Conservation (phyloP, 352 stramenopile genomes). For the Globisporangium heterothallicum region DNA sequence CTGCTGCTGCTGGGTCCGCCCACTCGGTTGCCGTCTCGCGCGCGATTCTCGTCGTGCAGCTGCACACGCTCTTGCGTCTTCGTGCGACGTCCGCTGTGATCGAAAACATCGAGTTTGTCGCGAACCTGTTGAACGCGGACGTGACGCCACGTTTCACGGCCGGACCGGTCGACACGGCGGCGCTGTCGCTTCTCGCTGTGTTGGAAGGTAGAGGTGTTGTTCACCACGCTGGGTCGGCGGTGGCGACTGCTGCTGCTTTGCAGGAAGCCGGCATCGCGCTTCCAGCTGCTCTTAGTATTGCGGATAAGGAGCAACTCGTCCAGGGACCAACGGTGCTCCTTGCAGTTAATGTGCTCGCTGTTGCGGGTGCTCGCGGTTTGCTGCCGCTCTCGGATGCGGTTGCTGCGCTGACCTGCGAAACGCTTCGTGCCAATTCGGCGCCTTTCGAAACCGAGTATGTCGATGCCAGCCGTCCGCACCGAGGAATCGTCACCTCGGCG, state of each 20-base stretch:
- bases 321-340: slow-evolving; percentile 38
- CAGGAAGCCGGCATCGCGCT: slow-evolving; percentile 26
- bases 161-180: slow-evolving; percentile 19
- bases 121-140: slow-evolving; percentile 56
- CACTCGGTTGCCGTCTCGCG: slow-evolving; percentile 8
- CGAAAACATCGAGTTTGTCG: slow-evolving; percentile 40
- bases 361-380: slow-evolving; percentile 59
- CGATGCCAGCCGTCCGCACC: slow-evolving; percentile 74
- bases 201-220: slow-evolving; percentile 24
- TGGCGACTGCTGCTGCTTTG: slow-evolving; percentile 18
- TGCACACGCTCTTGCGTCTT: slow-evolving; percentile 19
- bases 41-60: slow-evolving; percentile 28
- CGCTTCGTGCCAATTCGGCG: slow-evolving; percentile 43
- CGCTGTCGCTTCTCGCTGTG: slow-evolving; percentile 22
- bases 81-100: slow-evolving; percentile 19
- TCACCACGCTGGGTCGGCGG: slow-evolving; percentile 9
- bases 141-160: slow-evolving; percentile 27
- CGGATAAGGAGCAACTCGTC: slow-evolving; percentile 33
- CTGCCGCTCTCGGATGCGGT: slow-evolving; percentile 68
- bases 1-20: slow-evolving; percentile 1
- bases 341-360: slow-evolving; percentile 43
- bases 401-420: slow-evolving; percentile 81
- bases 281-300: slow-evolving; percentile 27
- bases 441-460: slow-evolving; percentile 85
- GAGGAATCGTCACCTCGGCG: slow-evolving; percentile 82